Evolutionary conservation across 768 basidiomycete species (phyloP).

Genomic region (Lactarius sp.): DNA sequence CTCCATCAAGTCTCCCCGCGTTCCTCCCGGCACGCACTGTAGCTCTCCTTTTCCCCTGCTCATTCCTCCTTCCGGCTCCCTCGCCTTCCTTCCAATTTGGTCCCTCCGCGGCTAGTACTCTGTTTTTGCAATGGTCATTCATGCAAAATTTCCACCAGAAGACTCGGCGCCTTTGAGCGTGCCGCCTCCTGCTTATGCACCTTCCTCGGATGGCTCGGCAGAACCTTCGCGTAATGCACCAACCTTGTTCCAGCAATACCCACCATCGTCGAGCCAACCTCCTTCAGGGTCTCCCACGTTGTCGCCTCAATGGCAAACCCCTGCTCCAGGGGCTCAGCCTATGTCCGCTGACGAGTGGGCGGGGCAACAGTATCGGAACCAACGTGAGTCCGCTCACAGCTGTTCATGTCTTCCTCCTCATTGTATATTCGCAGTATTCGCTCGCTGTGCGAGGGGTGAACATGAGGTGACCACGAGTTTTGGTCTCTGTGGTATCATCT

Average conservation of each 20-base stretch:
- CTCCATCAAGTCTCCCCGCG: neutral
- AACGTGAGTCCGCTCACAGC: conserved; percentile 13
- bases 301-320: conserved; percentile 7
- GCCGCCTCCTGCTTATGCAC: conserved; percentile 22
- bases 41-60: neutral
- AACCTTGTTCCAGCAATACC: conserved; percentile 6
- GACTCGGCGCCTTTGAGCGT: neutral
- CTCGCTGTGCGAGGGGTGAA: conserved; percentile 31
- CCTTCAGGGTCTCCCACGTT: neutral
- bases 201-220: neutral
- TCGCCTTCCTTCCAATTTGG: neutral
- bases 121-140: conserved; percentile 19
- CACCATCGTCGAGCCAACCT: neutral
- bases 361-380: conserved; percentile 24
- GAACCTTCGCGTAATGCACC: neutral
- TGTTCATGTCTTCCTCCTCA: neutral
- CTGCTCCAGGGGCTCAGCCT: conserved; percentile 1
- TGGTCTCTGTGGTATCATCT: conserved; percentile 32
- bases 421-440: conserved; percentile 21
- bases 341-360: conserved; percentile 8
- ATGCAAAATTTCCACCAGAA: conserved; percentile 18
- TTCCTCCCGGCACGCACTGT: neutral
- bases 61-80: neutral
- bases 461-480: conserved; percentile 30
- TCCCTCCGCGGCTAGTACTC: neutral